These are phyloP conservation scores for Plenodomus biglobosus DNA, from an alignment of 2,329 filamentous ascomycete species.

Conservation along the genomic window DNA sequence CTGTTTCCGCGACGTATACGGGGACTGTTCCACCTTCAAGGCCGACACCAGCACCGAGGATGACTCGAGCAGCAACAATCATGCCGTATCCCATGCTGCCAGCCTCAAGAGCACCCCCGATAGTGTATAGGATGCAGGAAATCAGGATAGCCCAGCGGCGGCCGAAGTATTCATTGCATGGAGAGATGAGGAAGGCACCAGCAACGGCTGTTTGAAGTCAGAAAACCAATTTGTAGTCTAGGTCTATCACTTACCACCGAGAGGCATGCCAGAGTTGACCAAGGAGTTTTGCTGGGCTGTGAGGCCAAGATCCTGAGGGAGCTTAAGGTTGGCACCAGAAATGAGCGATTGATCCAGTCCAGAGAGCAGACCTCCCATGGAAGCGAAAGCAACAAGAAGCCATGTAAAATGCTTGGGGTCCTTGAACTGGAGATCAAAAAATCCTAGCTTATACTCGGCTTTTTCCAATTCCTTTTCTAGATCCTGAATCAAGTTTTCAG, in stretches of 20 bases:
- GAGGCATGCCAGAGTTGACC: slow-evolving; percentile 70
- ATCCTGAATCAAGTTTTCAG: slow-evolving; percentile 48
- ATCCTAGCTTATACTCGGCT: slow-evolving; percentile 42
- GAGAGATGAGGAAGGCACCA: slow-evolving; percentile 67
- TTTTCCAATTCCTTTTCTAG: slow-evolving; percentile 45
- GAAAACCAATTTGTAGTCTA: not conserved
- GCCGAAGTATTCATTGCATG: slow-evolving; percentile 68
- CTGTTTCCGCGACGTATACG: slow-evolving; percentile 73
- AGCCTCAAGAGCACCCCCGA: slow-evolving; percentile 68
- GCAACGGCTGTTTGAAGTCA: slow-evolving; percentile 56
- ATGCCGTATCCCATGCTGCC: slow-evolving; percentile 69
- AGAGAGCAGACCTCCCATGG: slow-evolving; percentile 71
- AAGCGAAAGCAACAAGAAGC: slow-evolving; percentile 70
- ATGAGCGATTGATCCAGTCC: slow-evolving; percentile 74
- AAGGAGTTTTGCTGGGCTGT: slow-evolving; percentile 60
- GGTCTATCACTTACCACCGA: slow-evolving; percentile 50
- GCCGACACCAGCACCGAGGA: slow-evolving; percentile 71
- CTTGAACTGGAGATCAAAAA: slow-evolving; percentile 60
- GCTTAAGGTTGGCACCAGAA: slow-evolving; percentile 67
- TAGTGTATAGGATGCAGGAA: slow-evolving; percentile 68
- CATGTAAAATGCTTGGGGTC: slow-evolving; percentile 68
- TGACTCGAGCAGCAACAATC: slow-evolving; percentile 68
- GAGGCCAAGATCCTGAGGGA: slow-evolving; percentile 62
- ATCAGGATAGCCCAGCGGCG: slow-evolving; percentile 69
- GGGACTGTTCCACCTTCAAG: slow-evolving; percentile 74